Base-by-base conservation (phyloP, 1,284 basidiomycete species). In the Pascua sp. region DNA sequence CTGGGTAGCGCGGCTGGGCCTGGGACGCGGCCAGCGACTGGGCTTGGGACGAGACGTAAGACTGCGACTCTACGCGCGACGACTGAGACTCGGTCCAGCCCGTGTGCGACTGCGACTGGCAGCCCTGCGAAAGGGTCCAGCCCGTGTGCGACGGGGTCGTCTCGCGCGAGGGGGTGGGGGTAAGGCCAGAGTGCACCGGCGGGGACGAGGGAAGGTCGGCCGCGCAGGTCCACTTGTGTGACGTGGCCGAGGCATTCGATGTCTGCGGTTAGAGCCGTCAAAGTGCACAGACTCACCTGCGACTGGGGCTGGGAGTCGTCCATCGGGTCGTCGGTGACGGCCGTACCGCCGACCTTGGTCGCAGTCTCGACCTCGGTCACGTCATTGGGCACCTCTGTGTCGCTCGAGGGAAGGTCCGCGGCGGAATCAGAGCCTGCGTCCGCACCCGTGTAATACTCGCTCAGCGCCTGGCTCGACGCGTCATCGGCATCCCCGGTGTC, bases 11-110 rank as follows among this genome's bases (percentile, higher is more conserved):
- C 11, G 43, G n/a, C n/a, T 16, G 18, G 2, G 49, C 32, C 32
- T 37, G 43, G 36, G 47, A 56, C 32, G 24, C 4, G 24, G 24
- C 24, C 24, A 46, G 9, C 32, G 55, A 56, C 32, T 50, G 47
- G 44, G 47, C 49, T 43, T 15, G 47, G 5, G 49, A 58, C 41
- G 32, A 43, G 5, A 45, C 45, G n/a, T 41, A 16, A 5, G 45
- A 39, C 40, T 50, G 49, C 11, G 38, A 41, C 5, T 18, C 47
- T 12, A 42, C 40, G 40, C 40, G 40, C 40, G 40, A 42, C 12
- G 40, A 42, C 12, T 42, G 40, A 3, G 40, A 11, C 11, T 11
- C 40, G 40, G 40, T n/a, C 12, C 40, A 32, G 40, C 40, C 40
- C 12, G 40, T 8, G 40, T 18, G 18, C 49, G 49, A 15, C 49